Base-by-base conservation (phyloP, 2,329 filamentous ascomycete genomes). In the Cordyceps militaris region DNA sequence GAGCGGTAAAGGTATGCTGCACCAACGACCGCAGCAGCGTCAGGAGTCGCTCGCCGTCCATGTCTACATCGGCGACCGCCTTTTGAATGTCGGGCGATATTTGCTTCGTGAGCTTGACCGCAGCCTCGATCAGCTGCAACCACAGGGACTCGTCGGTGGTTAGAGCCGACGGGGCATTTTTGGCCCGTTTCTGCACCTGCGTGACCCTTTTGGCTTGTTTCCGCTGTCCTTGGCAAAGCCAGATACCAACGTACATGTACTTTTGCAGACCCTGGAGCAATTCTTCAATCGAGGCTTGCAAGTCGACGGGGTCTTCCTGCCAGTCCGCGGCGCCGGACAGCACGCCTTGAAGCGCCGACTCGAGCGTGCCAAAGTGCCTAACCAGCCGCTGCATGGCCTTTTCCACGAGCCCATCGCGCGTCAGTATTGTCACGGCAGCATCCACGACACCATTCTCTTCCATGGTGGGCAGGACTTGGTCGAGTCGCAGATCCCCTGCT, bases 171-270 rank as follows among this genome's bases (percentile, higher is more conserved):
- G 69, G 70, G 1, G 71, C 63, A 5, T 71, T 65, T 57, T 81
- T 79, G 60, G 71, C 82, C 70, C 71, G 82, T 62, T 84, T 76
- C 51, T 82, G 72, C 4, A 81, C 72, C 21, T 73, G 70, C 62
- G 71, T 76, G 55, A 69, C 65, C 59, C 73, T 72, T 59, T 75
- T 79, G 6, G 76, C 71, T 0, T 80, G 81, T 66, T 87, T 89
- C 50, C 84, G 90, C 68, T 96, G 91, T 1, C 87, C 85, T 71
- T 95, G 90, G 65, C 94, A 97, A 13, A 99, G 77, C 94, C 94
- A 99, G 52, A 96, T 93, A 14, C 95, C 94, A 1, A 99, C 90
- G 62, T 91, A 87, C 1, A 87, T 85, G 71, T 96, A 97, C 69
- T 96, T 97, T 61, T 95, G 86, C 19, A 99, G 75, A 0, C 87